Base-by-base conservation (phyloP, 2,329 filamentous ascomycete genomes). In the Diaporthe citriasiana region DNA sequence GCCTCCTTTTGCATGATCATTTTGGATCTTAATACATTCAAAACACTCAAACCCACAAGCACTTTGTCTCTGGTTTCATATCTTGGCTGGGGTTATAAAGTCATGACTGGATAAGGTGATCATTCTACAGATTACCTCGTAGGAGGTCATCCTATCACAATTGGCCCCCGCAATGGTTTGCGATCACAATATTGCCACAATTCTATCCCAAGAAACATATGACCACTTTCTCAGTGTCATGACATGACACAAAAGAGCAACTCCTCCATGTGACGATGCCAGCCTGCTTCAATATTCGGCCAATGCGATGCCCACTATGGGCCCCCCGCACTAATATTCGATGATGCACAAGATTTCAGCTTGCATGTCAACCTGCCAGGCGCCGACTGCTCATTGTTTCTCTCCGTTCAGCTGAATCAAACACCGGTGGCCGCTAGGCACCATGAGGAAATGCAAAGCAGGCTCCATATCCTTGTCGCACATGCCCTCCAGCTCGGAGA, bases 391-490 rank as follows among this genome's bases (percentile, higher is more conserved):
- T 27, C 33, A n/a, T 19, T 2, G 51, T 9, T 38, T 38, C 15
- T 51, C 63, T 22, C 30, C 63, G 13, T 38, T 47, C 3, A 69
- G 56, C 51, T 82, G 75, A 9, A 82, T 76, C 27, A 82, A 66
- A 63, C 81, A 82, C 17, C 79, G 78, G 15, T 79, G 74, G 6
- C 77, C 79, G 22, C 73, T 79, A 2, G 80, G 80, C 0, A 65
- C 69, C 35, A 78, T 47, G 13, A 82, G 56, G 75, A 82, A 81
- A 51, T 77, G 80, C 33, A 80, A 56, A 5, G 75, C 63, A 12
- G 76, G 76, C 12, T 75, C 74, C 81, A 82, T 82, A 10, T 82
- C 81, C 15, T 74, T 74, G 15, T 82, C 80, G n/a, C 63, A 75
- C 78, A 82, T 81, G 45, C 78, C 80, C 53, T 81, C 79, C 17